phyloP scores from a whole-genome alignment of 805 yeast species.

The Isabelozyma rhagii region DNA sequence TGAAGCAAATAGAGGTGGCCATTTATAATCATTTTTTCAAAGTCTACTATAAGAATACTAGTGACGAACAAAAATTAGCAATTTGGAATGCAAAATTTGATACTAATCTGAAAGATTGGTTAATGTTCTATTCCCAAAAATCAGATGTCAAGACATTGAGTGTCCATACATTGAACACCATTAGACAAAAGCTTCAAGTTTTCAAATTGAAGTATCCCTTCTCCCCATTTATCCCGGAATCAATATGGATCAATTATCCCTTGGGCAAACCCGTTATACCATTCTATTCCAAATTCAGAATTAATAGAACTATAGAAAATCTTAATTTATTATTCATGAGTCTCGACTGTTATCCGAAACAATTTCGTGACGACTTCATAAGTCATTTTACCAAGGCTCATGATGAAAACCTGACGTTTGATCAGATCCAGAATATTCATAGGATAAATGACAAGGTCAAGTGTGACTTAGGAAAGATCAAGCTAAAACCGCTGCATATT shows the following conservation, averaged over 20 bases:
- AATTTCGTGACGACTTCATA: conserved; percentile 1
- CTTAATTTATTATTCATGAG: conserved; percentile 48
- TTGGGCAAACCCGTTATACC: conserved; percentile 22
- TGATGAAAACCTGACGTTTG: conserved; percentile 28
- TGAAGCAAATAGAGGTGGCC: conserved; percentile 19
- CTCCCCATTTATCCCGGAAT: conserved; percentile 13
- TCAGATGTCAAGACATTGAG: conserved; percentile 6
- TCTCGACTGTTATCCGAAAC: conserved; percentile 23
- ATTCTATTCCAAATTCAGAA: conserved; percentile 40
- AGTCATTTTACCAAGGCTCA: conserved; percentile 4
- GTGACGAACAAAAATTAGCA: conserved; percentile 14
- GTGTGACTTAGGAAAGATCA: conserved; percentile 22
- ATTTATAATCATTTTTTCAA: conserved; percentile 18
- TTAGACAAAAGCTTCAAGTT: conserved; percentile 20
- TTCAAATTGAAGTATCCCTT: conserved; percentile 18
- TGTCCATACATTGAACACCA: conserved; percentile 6
- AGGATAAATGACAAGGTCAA: conserved; percentile 15
- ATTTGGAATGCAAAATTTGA: conserved; percentile 35
- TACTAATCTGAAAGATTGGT: conserved; percentile 28
- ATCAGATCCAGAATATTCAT: conserved; percentile 23
- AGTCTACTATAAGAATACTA: conserved; percentile 15
- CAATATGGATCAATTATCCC: conserved; percentile 24
- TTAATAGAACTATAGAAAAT: conserved; percentile 46
- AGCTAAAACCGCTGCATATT: conserved; percentile 17
- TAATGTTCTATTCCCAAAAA: conserved; percentile 17